phyloP scores from a whole-genome alignment of 129 eudicot species.

The Lactuca sativa region DNA sequence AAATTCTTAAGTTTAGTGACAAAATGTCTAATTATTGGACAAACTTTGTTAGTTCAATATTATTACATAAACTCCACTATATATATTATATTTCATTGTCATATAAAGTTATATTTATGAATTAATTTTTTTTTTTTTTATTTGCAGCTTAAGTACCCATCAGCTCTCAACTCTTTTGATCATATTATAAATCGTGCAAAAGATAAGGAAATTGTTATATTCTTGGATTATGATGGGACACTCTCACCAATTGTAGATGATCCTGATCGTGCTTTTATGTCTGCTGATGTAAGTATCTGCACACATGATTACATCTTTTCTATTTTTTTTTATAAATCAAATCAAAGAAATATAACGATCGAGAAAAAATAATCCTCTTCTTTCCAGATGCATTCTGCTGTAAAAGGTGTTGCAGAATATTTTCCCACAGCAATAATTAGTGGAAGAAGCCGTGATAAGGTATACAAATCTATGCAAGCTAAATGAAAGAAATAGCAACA shows the following conservation, averaged over 20 bases:
- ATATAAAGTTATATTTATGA: neutral
- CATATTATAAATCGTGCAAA: constrained; percentile 48
- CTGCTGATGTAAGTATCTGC: constrained; percentile 65
- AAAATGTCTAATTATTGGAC: neutral
- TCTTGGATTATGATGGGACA: constrained; percentile 95
- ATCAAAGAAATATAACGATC: neutral
- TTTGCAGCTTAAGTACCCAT: constrained; percentile 65
- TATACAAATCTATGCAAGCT: no score
- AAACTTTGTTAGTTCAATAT: neutral
- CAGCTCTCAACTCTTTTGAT: constrained; percentile 72
- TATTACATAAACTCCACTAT: neutral
- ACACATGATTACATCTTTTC: neutral
- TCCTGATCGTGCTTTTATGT: constrained; percentile 92
- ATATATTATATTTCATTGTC: no score
- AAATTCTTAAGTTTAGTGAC: no score
- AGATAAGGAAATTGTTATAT: constrained; percentile 65
- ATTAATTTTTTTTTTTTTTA: neutral
- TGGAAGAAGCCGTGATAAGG: constrained; percentile 91
- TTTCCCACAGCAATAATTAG: constrained; percentile 90
- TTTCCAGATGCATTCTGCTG: constrained; percentile 75
- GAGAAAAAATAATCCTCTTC: neutral
- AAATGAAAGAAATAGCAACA: no score
- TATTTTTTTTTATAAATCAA: neutral
- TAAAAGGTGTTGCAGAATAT: constrained; percentile 61
- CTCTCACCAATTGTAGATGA: constrained; percentile 98